Conservation (phyloP, 148 eudicot species). For the Chenopodium formosanum region DNA sequence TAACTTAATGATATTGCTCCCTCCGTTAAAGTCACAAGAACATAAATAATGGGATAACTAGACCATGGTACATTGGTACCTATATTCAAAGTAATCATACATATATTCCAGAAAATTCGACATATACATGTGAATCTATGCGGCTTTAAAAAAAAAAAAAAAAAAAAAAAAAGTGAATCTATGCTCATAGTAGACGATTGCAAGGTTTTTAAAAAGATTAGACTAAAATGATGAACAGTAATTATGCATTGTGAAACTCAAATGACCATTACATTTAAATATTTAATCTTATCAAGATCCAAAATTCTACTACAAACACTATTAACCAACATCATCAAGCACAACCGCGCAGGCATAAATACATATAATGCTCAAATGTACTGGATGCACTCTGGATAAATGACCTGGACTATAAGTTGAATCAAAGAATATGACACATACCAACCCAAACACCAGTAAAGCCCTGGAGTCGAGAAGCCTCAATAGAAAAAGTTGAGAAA, state of each 20-base stretch:
- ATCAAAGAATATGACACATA: conserved; percentile 35
- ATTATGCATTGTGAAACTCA: not conserved
- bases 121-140: not conserved
- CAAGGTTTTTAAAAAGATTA: not conserved
- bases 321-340: not conserved
- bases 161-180: not conserved
- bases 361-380: not conserved
- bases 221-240: not conserved
- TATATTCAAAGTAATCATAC: not conserved
- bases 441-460: conserved; percentile 98
- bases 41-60: not conserved
- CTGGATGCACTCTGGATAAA: not conserved
- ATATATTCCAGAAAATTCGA: not conserved
- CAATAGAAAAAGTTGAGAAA: conserved; percentile 56
- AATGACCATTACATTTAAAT: not conserved
- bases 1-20: not conserved
- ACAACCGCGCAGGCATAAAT: not conserved
- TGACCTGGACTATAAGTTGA: not conserved
- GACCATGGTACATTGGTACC: not conserved
- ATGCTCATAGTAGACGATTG: not conserved
- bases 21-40: not conserved
- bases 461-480: conserved; percentile 67
- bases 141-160: not conserved
- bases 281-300: not conserved
- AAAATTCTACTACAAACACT: not conserved